Percentiles rank a stretch among this genome's conserved stretches.
These are phyloP conservation scores for Fragilaria radians DNA, from an alignment of 108 stramenopile genomes.

Conservation along the genomic window DNA sequence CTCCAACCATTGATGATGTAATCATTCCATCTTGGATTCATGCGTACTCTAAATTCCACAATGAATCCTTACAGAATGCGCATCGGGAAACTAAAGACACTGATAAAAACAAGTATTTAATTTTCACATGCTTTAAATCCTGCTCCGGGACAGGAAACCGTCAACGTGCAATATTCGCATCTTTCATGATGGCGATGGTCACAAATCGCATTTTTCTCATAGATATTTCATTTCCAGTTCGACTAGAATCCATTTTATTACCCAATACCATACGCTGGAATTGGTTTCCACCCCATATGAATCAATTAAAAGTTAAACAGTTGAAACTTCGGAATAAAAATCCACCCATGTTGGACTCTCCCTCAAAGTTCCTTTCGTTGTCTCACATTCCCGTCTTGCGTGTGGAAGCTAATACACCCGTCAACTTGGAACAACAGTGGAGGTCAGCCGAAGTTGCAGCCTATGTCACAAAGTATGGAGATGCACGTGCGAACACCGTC, in stretches of 20 bases:
- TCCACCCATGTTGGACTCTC: not conserved
- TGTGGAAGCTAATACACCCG: not conserved
- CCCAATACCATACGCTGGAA: not conserved
- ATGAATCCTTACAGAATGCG: not conserved
- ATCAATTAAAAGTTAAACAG: not conserved
- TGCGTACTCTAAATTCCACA: not conserved
- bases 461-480: not conserved
- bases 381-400: not conserved
- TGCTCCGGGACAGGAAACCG: not conserved
- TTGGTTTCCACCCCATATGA: not conserved
- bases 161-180: not conserved
- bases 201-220: not conserved
- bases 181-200: not conserved
- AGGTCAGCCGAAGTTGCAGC: not conserved
- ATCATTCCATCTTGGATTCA: not conserved
- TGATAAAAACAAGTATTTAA: not conserved
- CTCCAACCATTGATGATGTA: not conserved
- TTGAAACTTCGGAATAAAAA: not conserved
- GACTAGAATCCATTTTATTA: not conserved
- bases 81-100: not conserved
- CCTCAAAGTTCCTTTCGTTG: not conserved
- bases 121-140: not conserved
- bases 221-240: not conserved
- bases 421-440: conserved; percentile 1
- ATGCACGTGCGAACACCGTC: not conserved